Base-by-base conservation (phyloP, 176 grass and related monocot genomes). In the Carex myosuroides region DNA sequence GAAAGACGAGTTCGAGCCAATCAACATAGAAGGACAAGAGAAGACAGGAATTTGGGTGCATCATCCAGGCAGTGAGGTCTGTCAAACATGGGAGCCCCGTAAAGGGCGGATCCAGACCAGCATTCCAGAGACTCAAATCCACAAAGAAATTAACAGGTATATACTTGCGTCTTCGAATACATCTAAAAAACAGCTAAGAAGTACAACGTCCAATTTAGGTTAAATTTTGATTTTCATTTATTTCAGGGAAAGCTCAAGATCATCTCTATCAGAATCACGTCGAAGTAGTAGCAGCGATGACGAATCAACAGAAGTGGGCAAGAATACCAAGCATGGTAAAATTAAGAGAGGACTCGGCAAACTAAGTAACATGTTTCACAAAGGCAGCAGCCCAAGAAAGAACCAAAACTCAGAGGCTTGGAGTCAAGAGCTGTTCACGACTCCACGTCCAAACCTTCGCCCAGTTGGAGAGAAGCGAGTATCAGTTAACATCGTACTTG, bases 11-110 rank as follows among this genome's bases (percentile, higher is more conserved):
- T 95, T 89, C 87, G 96, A 94, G 73, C 84, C 64, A 17, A 88
- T 99, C 50, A 89, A 92, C 50, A 90, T 95, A 12, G 75, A 93
- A 65, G 96, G 96, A 46, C 90, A 89, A 35, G 87, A 99, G 33
- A 99, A 89, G 87, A 87, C 91, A 13, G 87, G 83, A 63, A 82
- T 94, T 66, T 99, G 89, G 91, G 93, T 99, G 12, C 93, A 99
- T 77, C 89, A 79, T 12, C 93, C 96, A 0, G 96, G 96, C 3
- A 92, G 89, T 13, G 87, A 92, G 55, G 83, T 85, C n/a, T 56
- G 74, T 5, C 66, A 84, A 72, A 91, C 91, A 65, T 99, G 88
- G 90, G 90, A 92, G 81, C 85, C 86, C 41, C 82, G 93, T 79
- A 93, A 95, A 89, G 93, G 96, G 65, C 88, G 91, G 71, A 67